Base-by-base conservation (phyloP, 306 rosid genomes). In the Corylus avellana region DNA sequence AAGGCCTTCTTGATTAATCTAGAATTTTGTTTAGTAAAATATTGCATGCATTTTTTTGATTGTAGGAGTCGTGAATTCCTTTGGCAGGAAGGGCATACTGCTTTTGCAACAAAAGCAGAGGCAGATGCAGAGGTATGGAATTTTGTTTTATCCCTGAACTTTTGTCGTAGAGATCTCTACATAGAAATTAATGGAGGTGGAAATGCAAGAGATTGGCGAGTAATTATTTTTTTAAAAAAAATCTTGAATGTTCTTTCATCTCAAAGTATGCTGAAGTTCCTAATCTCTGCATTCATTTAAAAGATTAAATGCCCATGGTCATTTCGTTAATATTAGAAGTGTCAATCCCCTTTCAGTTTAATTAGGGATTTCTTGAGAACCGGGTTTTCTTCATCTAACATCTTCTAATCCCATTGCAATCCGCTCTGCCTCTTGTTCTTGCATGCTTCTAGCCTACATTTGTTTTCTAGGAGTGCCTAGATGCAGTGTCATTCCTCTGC, bases 1-100 rank as follows among this genome's bases (percentile, higher is more conserved):
- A 11, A 9, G 16, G 66, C 11, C 64, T 10, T 59, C 22, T 58
- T 8, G 66, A 54, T 50, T 50, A 10, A 12, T 54, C 22, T 54
- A 54, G 58, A 46, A 75, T 56, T 69, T 3, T 44, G 39, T 57
- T 46, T 67, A n/a, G 49, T 67, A 67, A 67, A 37, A 67, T 8
- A 6, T 64, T 67, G 72, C 51, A 77, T 71, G 46, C 74, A 56
- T 76, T 73, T 12, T 76, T 73, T 54, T 74, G 48, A 73, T 74
- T 85, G 82, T 84, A 96, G 98, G 98, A 96, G 98, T 77, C 97
- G 99, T 13, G 99, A 96, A 84, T 96, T 93, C 85, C 99, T 96
- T 84, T 96, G 99, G 99, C 99, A 96, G 85, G 99, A 96, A 90
- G 99, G 99, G 68, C 99, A 96, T 79, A 93, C 99, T 68, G 99